phyloP scores from a whole-genome alignment of 2,329 filamentous ascomycete species.

The Biscogniauxia sp. region DNA sequence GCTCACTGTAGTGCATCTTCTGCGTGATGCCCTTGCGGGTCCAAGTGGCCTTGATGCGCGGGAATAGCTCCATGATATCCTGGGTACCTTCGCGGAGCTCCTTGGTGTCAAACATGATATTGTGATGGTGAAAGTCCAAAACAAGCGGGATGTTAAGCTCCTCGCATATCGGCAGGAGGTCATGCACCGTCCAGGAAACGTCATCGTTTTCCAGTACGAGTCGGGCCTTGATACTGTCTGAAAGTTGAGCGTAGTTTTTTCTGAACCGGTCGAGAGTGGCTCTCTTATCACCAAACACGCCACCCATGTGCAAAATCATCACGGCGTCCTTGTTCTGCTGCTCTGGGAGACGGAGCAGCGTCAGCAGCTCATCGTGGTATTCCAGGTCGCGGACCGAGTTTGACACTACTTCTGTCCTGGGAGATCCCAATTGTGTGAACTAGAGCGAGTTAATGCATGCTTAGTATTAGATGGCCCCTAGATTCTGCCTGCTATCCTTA shows the following conservation, averaged over 20 bases:
- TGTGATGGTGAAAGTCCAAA: slow-evolving; percentile 93
- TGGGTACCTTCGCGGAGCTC: slow-evolving; percentile 78
- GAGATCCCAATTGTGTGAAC: slow-evolving; percentile 89
- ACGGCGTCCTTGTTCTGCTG: slow-evolving; percentile 83
- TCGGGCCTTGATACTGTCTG: slow-evolving; percentile 70
- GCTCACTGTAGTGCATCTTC: slow-evolving; percentile 97
- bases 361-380: slow-evolving; percentile 84
- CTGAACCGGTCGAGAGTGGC: slow-evolving; percentile 77
- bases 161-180: slow-evolving; percentile 84
- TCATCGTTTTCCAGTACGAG: slow-evolving; percentile 94
- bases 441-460: slow-evolving; percentile 30
- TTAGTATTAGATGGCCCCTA: slow-evolving; percentile 6
- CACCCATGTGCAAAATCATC: slow-evolving; percentile 93
- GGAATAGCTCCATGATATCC: slow-evolving; percentile 73
- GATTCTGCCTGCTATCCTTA: slow-evolving; percentile 22
- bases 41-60: slow-evolving; percentile 82
- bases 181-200: slow-evolving; percentile 88
- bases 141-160: slow-evolving; percentile 92
- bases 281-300: slow-evolving; percentile 81
- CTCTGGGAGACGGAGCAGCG: slow-evolving; percentile 70
- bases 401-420: slow-evolving; percentile 70
- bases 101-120: slow-evolving; percentile 78
- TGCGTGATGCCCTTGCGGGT: slow-evolving; percentile 78
- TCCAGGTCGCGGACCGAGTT: slow-evolving; percentile 78
- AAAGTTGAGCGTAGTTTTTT: slow-evolving; percentile 66